A percentile compares a stretch with the other conserved stretches of the same genome.
Evolutionary conservation across 805 yeast genomes (phyloP).

Genomic region (Starmerella bombicola): DNA sequence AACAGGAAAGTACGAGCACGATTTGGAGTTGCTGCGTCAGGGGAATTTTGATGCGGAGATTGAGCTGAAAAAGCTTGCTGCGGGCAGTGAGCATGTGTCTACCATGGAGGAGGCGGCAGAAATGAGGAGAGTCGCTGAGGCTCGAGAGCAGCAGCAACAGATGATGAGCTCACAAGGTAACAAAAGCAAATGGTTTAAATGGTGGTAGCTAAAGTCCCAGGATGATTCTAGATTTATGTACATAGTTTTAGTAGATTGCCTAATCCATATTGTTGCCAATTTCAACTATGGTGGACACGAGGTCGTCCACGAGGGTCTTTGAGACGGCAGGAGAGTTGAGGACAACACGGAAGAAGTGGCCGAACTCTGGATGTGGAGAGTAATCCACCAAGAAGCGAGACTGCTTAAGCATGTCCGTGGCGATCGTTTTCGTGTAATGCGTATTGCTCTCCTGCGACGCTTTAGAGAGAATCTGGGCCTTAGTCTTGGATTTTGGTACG

Average conservation of each 20-base stretch:
- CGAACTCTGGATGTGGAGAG: constrained; percentile 52
- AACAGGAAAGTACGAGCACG: constrained; percentile 84
- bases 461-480: not conserved
- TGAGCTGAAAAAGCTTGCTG: constrained; percentile 58
- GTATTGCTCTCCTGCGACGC: constrained; percentile 35
- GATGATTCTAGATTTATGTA: too few species aligned
- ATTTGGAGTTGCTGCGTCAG: constrained; percentile 58
- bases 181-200: constrained; percentile 5
- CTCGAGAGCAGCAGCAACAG: not conserved
- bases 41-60: constrained; percentile 77
- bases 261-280: constrained; percentile 4
- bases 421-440: constrained; percentile 47
- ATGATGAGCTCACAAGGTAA: not conserved
- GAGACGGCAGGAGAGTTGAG: constrained; percentile 57
- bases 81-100: constrained; percentile 17
- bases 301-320: constrained; percentile 35
- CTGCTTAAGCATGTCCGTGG: constrained; percentile 42
- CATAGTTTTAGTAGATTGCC: not conserved
- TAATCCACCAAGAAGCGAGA: constrained; percentile 69
- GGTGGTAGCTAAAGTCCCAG: too few species aligned
- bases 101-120: constrained; percentile 13
- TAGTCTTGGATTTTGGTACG: constrained; percentile 34
- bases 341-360: constrained; percentile 77
- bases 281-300: constrained; percentile 27
- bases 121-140: constrained; percentile 5